Conservation (phyloP, 805 yeast genomes). For the Tetrapisispora phaffii region DNA sequence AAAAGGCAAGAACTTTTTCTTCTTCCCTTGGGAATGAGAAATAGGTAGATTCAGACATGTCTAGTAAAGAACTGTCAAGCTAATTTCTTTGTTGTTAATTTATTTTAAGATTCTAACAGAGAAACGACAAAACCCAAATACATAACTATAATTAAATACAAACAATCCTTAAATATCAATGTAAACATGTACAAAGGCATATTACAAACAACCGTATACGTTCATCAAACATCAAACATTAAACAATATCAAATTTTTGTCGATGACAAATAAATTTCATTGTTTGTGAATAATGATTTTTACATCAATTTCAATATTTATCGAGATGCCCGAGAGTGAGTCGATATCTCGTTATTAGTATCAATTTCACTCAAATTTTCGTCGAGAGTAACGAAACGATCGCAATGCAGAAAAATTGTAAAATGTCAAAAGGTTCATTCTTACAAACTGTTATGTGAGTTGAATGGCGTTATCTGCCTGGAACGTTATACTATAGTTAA, state of each 20-base stretch:
- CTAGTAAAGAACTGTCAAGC: not conserved
- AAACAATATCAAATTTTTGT: not conserved
- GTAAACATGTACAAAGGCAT: too few relatives aligned
- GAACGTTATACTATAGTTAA: too few relatives aligned
- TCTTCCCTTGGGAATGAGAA: slow-evolving; percentile 86
- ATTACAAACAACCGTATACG: not conserved
- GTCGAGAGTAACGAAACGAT: too few relatives aligned
- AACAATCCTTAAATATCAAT: too few relatives aligned
- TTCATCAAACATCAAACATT: too few relatives aligned
- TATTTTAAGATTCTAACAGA: not conserved
- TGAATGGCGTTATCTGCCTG: too few relatives aligned
- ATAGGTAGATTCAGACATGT: slow-evolving; percentile 31
- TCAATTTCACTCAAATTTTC: not conserved
- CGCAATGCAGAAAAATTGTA: too few relatives aligned
- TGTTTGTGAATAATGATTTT: not conserved
- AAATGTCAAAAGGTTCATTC: too few relatives aligned
- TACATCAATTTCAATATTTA: not conserved
- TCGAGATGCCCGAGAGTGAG: not conserved
- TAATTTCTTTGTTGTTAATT: not conserved
- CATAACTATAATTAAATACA: not conserved
- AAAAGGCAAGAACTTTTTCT: slow-evolving; percentile 63
- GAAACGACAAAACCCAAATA: not conserved
- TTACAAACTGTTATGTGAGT: too few relatives aligned
- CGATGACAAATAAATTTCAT: not conserved
- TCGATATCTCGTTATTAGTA: not conserved